Evolutionary conservation across 2,329 filamentous ascomycete species (phyloP), one percentile per base, ranked within the genome.

Genomic region (Trichophaea hybrida): DNA sequence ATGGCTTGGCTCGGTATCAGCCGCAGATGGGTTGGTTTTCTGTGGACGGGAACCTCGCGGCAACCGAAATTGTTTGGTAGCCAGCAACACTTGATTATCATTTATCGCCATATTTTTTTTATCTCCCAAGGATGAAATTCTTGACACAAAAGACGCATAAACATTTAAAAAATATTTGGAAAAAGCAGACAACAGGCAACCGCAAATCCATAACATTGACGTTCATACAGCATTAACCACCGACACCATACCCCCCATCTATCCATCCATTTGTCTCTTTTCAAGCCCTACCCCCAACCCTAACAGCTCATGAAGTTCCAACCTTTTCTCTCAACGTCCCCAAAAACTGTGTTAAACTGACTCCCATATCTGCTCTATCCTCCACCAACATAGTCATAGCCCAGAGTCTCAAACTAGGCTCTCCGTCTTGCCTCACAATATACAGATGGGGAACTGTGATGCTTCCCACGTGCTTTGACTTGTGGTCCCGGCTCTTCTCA

Each of bases 371-470:
- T 58, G 91, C 88, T 66, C 91, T 79, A 74, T 98, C 93, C 74
- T 98, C 93, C 51, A 98, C 85, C 69, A 98, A 76, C 73, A 97
- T 77, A 48, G 93, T 96, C 77, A 96, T 91, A 49, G 93, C 93
- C 93, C 93, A 98, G 64, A 97, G 76, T 74, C 94, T 90, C 72
- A 98, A 76, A 69, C 87, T 91, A 35, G 93, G 93, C 74, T 98
- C 93, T 56, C 93, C 93, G 70, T 97, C 93, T 73, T 97, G 91
- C 68, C 90, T 83, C 63, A 97, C 86, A 68, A 97, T 79, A 71
- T 97, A 98, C 59, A 98, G 76, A 69, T 94, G 88, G 53, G 93
- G 93, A 63, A 94, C 82, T n/a, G 84, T 81, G 66, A 97, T 94
- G 73, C 88, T 94, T 64, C 93, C 93, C 13, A 93, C 90, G 1